phyloP scores from a whole-genome alignment of 164 flowering plant genomes.

The Chimonanthus praecox region DNA sequence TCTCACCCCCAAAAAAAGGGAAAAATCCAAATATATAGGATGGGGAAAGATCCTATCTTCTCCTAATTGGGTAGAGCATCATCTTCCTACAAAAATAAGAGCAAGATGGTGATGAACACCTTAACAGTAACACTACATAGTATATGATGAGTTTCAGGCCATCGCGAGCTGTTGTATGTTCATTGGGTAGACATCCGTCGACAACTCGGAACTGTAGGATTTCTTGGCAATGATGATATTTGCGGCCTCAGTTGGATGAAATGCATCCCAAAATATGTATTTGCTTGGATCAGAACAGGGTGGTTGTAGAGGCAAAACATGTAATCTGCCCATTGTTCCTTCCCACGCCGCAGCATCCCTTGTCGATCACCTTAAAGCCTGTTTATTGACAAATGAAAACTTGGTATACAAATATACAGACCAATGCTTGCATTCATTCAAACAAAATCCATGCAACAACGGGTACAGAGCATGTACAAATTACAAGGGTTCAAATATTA shows the following conservation, averaged over 20 bases:
- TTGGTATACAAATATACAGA: background rate
- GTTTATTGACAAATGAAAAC: conserved; percentile 6
- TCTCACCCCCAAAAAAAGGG: too few species aligned
- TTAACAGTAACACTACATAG: background rate
- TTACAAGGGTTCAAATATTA: conserved; percentile 14
- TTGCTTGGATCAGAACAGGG: conserved; percentile 55
- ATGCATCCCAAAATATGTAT: conserved; percentile 87
- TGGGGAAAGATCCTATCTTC: too few species aligned
- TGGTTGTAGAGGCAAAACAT: conserved; percentile 81
- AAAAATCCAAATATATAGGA: too few species aligned
- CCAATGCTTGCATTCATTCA: background rate
- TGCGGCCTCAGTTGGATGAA: conserved; percentile 69
- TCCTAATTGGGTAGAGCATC: background rate
- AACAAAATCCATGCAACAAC: background rate
- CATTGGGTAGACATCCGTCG: conserved; percentile 45
- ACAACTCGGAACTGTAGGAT: conserved; percentile 30
- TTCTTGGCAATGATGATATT: conserved; percentile 44
- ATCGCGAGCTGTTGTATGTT: conserved; percentile 50
- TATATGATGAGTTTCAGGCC: conserved; percentile 17
- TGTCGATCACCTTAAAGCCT: conserved; percentile 80
- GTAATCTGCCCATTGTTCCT: conserved; percentile 86
- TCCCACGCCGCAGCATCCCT: conserved; percentile 91
- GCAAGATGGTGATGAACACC: background rate
- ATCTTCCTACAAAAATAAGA: background rate
- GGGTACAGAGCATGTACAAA: background rate